These are phyloP conservation scores for Salix viminalis DNA, from an alignment of 345 rosid species.

Conservation along the genomic window DNA sequence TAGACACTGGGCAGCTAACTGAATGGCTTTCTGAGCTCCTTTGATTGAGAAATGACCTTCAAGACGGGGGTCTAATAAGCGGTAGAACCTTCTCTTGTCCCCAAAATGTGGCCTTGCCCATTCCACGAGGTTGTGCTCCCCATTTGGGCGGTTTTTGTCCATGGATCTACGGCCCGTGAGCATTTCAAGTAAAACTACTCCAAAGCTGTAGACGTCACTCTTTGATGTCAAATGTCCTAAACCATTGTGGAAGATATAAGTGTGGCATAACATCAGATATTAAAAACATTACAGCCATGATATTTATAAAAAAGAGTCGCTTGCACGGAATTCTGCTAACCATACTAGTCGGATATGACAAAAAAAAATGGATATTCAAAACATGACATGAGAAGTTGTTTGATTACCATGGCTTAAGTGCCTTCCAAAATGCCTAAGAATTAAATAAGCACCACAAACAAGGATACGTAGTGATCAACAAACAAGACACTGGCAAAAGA, in stretches of 20 bases:
- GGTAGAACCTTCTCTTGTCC: conserved; percentile 69
- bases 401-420: no score
- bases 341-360: no score
- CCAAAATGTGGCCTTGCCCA: conserved; percentile 89
- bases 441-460: not conserved
- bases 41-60: conserved; percentile 90
- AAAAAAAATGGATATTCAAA: no score
- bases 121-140: conserved; percentile 91
- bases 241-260: not conserved
- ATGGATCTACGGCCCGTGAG: conserved; percentile 41
- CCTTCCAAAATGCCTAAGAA: not conserved
- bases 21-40: conserved; percentile 82
- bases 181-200: conserved; percentile 41
- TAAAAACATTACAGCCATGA: not conserved
- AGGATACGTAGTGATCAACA: not conserved
- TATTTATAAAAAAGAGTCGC: no score
- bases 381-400: no score
- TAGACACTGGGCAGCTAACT: conserved; percentile 78
- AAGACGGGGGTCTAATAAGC: conserved; percentile 80
- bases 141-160: conserved; percentile 89
- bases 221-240: conserved; percentile 37
- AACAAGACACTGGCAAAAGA: not conserved
- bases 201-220: conserved; percentile 39
- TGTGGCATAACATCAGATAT: not conserved
- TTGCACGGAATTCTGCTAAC: no score